A percentile compares a stretch with the other conserved stretches of the same genome.
These are phyloP conservation scores for Inga oerstediana DNA, from an alignment of 306 rosid species.

Conservation along the genomic window DNA sequence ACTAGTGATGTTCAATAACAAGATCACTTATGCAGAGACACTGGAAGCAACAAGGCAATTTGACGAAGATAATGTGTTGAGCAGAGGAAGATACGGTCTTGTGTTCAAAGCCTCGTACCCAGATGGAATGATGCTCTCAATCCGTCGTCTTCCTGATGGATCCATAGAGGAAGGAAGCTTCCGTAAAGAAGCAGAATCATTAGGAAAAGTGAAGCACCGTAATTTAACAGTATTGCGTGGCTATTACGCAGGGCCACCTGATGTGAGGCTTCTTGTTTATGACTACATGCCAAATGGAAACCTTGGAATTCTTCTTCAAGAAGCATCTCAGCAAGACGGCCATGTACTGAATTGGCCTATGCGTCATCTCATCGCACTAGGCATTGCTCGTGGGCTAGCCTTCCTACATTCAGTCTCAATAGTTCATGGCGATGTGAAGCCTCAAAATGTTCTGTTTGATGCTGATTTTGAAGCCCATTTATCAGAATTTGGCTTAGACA, in stretches of 20 bases:
- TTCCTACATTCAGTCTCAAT: slow-evolving; percentile 69
- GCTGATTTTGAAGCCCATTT: slow-evolving; percentile 91
- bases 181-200: slow-evolving; percentile 73
- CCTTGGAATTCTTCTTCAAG: slow-evolving; percentile 77
- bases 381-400: slow-evolving; percentile 77
- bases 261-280: slow-evolving; percentile 68
- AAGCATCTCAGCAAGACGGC: slow-evolving; percentile 87
- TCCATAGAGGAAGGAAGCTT: slow-evolving; percentile 51
- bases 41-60: slow-evolving; percentile 86
- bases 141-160: slow-evolving; percentile 69
- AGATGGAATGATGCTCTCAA: slow-evolving; percentile 80
- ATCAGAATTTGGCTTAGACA: slow-evolving; percentile 79
- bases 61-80: slow-evolving; percentile 80
- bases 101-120: slow-evolving; percentile 74
- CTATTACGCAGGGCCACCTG: slow-evolving; percentile 77
- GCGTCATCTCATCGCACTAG: slow-evolving; percentile 89
- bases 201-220: slow-evolving; percentile 77
- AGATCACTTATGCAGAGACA: slow-evolving; percentile 74
- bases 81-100: slow-evolving; percentile 73
- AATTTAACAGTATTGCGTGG: slow-evolving; percentile 77
- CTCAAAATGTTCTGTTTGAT: slow-evolving; percentile 78
- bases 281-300: slow-evolving; percentile 96
- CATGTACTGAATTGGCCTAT: slow-evolving; percentile 92
- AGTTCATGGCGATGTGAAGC: slow-evolving; percentile 79
- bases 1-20: slow-evolving; percentile 73